Evolutionary conservation across 305 asterid species (phyloP).

Genomic region (Fraxinus ornus): DNA sequence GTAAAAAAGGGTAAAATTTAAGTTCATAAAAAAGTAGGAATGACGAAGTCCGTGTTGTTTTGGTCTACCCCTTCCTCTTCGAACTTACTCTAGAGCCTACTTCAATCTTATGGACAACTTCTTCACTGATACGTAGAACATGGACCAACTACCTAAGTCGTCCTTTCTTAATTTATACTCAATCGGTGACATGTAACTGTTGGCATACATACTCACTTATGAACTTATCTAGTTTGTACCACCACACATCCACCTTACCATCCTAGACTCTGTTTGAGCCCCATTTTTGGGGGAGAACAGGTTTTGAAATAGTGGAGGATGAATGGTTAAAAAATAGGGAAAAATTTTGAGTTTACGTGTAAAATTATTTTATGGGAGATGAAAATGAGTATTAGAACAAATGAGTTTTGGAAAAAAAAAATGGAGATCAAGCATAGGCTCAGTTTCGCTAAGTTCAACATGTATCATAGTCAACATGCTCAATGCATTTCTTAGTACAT

Average conservation of each 20-base stretch:
- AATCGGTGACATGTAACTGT: background rate
- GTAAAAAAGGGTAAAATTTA: background rate
- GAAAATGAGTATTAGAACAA: background rate
- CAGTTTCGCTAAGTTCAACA: background rate
- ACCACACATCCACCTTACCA: background rate
- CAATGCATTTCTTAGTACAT: background rate
- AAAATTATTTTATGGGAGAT: background rate
- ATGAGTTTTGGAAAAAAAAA: background rate
- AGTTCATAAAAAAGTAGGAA: background rate
- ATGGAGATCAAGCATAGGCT: background rate
- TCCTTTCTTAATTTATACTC: background rate
- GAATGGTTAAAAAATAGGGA: background rate
- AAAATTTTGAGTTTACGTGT: too few species aligned
- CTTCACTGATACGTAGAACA: background rate
- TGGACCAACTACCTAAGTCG: background rate
- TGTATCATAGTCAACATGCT: background rate
- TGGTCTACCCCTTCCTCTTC: background rate
- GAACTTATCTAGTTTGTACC: background rate
- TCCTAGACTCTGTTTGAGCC: background rate
- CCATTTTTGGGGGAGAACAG: background rate
- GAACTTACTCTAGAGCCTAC: background rate
- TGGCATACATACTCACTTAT: background rate
- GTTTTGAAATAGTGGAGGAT: background rate
- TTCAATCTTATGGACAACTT: background rate
- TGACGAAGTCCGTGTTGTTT: background rate